Evolutionary conservation across 225 moss, liverwort and hornwort species (phyloP), one percentile per base, ranked within the genome.

Genomic region (Sphagnum contortum): DNA sequence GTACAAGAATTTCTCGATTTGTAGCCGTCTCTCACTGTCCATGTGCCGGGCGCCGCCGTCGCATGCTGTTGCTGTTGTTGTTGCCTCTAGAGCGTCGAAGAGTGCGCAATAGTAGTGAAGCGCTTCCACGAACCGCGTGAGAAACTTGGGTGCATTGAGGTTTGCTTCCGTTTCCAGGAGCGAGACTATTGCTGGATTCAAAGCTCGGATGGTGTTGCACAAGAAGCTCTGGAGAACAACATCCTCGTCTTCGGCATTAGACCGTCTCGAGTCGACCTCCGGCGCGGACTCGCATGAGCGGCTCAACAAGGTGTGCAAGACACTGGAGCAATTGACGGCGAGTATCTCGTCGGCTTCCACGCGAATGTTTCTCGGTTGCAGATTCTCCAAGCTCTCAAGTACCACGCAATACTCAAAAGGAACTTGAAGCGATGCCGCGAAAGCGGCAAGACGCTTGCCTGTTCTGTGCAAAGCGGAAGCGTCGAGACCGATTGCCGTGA

Each of bases 81-180:
- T 68, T n/a, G 71, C 71, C 12, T 79, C 79, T 48, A 79, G 65
- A 14, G 74, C 74, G 50, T 79, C 78, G 64, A 79, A 79, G 45
- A 79, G 74, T 52, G 75, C 79, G 4, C 74, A 79, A 46, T 79
- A 79, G 66, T 79, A 79, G 44, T 79, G 74, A 29, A 79, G 45
- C 10, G 79, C 71, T 48, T 79, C 79, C 79, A 79, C 68, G 12
- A 79, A 79, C 44, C 79, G 63, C 8, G 68, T 71, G 44, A 74
- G 64, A 47, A 79, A 79, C 60, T 74, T 71, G 29, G 79, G 79
- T 10, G 74, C 79, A 48, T 79, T 79, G 52, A 74, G 79, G 61
- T 68, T 75, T 9, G 74, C 74, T 46, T 79, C 79, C 60, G 74
- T 74, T 57, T 79, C 79, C 48, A 79, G 74, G 4, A 79, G 68